Percentiles rank a stretch among this genome's conserved stretches.
Evolutionary conservation across 495 filamentous ascomycete genomes (phyloP).

Genomic region (Glarea lozoyensis): DNA sequence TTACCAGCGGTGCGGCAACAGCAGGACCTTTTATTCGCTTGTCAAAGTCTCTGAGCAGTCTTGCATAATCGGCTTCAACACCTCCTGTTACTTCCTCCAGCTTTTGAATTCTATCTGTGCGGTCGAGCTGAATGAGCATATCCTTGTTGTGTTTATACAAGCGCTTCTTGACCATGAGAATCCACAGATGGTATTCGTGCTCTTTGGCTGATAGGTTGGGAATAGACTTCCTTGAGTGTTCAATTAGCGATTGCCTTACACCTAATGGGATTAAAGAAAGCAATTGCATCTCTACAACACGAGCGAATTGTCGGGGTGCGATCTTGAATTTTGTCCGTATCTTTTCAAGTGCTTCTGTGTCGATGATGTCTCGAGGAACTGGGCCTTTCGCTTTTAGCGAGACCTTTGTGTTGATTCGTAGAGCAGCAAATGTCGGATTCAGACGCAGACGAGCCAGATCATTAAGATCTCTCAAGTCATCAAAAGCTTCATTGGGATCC

Average conservation of each 20-base stretch:
- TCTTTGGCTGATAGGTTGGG: constrained; percentile 38
- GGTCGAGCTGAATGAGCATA: constrained; percentile 67
- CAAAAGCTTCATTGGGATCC: constrained; percentile 91
- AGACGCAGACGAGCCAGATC: constrained; percentile 63
- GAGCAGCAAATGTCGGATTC: constrained; percentile 38
- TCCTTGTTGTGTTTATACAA: constrained; percentile 73
- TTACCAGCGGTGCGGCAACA: no score
- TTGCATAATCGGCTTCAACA: constrained; percentile 76
- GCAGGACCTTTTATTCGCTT: background rate
- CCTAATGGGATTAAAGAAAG: constrained; percentile 60
- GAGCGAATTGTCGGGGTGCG: constrained; percentile 74
- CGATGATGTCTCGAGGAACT: constrained; percentile 60
- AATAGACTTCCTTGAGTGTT: constrained; percentile 25
- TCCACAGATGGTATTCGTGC: constrained; percentile 69
- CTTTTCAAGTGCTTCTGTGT: constrained; percentile 42
- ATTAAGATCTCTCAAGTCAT: constrained; percentile 76
- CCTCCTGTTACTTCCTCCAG: constrained; percentile 66
- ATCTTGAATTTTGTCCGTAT: constrained; percentile 67
- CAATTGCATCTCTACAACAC: constrained; percentile 82
- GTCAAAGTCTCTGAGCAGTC: constrained; percentile 38
- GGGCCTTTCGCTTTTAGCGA: constrained; percentile 28
- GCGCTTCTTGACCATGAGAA: constrained; percentile 71
- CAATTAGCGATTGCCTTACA: constrained; percentile 40
- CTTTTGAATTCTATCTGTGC: constrained; percentile 67
- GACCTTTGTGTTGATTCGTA: constrained; percentile 41